Base-by-base conservation (phyloP, 768 basidiomycete genomes). In the Boletus speciosus region DNA sequence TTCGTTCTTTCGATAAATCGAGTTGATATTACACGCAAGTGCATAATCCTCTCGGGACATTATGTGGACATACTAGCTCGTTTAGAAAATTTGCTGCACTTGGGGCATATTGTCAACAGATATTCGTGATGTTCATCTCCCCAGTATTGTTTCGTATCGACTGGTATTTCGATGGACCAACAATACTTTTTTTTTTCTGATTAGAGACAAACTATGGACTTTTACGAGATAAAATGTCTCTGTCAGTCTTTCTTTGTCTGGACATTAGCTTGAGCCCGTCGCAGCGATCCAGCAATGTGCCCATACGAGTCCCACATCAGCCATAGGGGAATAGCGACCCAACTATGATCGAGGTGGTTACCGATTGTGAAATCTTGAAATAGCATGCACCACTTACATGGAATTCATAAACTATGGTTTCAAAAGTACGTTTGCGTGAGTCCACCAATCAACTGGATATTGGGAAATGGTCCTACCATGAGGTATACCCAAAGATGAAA, bases 401-500 rank as follows among this genome's bases (percentile, higher is more conserved):
- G 78, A 54, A 61, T 92, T 92, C 88, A 92, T 88, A 65, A 91
- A 82, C 89, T 92, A 58, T 5, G 11, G 32, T 39, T 31, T 27
- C 23, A 31, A 51, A 45, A n/a, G 38, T 16, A 23, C 10, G 9
- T 42, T 31, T 2, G 50, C 25, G 40, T 47, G 38, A 51, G 39
- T 40, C 23, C 23, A 37, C 29, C 19, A 9, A 19, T 29, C 37
- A 31, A 40, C 32, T 42, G n/a, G 1, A 34, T 0, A 19, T 21
- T 15, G 43, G 29, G 8, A 52, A 55, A 15, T 16, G 21, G n/a
- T 78, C 86, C 61, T 65, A 92, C 89, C 55, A 85, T 65, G 39
- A 92, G 83, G 71, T 92, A 90, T 10, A 91, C 83, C 88, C 88
- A 93, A 49, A 90, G 76, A 64, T 84, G 80, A 36, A 91, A 70